Base-by-base conservation (phyloP, 768 basidiomycete genomes). In the Termitomyces sp. region DNA sequence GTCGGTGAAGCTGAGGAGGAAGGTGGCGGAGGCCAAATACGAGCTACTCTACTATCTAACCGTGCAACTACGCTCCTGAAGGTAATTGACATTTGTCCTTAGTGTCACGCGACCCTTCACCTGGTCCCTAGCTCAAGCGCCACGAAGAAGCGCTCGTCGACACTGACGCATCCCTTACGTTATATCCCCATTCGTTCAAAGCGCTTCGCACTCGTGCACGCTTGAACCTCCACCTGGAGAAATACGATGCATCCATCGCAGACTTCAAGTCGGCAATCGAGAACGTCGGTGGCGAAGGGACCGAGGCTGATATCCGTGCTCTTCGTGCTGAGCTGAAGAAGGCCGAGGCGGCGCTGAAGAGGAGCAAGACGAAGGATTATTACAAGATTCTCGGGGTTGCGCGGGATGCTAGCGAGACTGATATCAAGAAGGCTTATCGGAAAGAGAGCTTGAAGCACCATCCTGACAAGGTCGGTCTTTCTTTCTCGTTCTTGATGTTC, bases 371-470 rank as follows among this genome's bases (percentile, higher is more conserved):
- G 54, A 94, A 93, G 72, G 92, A 95, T 66, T 92, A 92, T 66
- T 91, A 90, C 69, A 90, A 90, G 73, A 91, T 91, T 63, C 77
- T 92, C 27, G 81, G 82, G 19, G 70, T 91, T 4, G 23, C 76
- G 21, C 73, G 83, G 57, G 86, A 87, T 25, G 87, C 85, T 63
- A 74, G 73, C 1, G 89, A 90, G 27, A 49, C 63, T 4, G 92
- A 95, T 27, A 88, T 97, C 64, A 95, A 91, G 78, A 97, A 95
- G 73, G 96, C 82, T 32, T 98, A 98, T 71, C 81, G 94, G 58
- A 81, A 86, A 63, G 90, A 94, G 73, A 90, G 88, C 65, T 71
- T 94, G 69, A 90, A 85, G 63, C 90, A 92, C 63, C 90, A 92
- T 71, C 90, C 90, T 46, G 90, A 92, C 70, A 92, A 92, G 82